Percentiles rank a stretch among this genome's conserved stretches.
phyloP scores from a whole-genome alignment of 2,329 filamentous ascomycete genomes.

The Talaromyces islandicus region DNA sequence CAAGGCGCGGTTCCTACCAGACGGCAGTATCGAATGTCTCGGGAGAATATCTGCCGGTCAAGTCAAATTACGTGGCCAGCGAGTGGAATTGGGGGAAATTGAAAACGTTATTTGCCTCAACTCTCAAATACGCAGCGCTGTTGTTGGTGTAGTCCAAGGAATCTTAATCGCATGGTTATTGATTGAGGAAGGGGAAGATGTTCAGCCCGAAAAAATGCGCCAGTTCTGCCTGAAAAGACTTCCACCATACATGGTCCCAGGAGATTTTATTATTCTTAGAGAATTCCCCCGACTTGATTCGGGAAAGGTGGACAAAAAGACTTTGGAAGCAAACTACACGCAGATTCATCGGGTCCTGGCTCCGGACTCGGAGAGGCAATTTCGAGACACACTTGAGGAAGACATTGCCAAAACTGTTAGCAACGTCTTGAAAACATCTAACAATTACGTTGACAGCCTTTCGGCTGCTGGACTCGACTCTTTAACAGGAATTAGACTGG shows the following conservation, averaged over 20 bases:
- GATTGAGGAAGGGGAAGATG: conserved; percentile 35
- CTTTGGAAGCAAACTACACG: conserved; percentile 52
- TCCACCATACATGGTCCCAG: conserved; percentile 76
- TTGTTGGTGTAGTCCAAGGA: conserved; percentile 61
- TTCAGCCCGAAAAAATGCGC: conserved; percentile 43
- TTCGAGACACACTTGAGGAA: conserved; percentile 19
- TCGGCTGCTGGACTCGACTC: conserved; percentile 60
- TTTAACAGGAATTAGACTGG: conserved; percentile 55
- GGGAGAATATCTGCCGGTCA: conserved; percentile 76
- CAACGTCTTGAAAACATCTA: conserved; percentile 34
- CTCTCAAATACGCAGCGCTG: conserved; percentile 57
- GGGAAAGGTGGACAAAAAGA: conserved; percentile 72
- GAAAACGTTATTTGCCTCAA: conserved; percentile 63
- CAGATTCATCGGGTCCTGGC: conserved; percentile 17
- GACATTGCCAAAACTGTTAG: conserved; percentile 39
- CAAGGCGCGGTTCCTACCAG: conserved; percentile 61
- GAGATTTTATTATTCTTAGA: conserved; percentile 59
- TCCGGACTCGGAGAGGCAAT: conserved; percentile 9
- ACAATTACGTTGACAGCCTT: conserved; percentile 41
- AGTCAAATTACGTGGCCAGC: conserved; percentile 79
- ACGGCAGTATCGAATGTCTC: conserved; percentile 73
- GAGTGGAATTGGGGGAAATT: conserved; percentile 73
- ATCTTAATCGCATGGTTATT: conserved; percentile 71
- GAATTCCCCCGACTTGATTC: conserved; percentile 71
- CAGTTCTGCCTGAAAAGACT: conserved; percentile 66